phyloP scores from a whole-genome alignment of 2,329 filamentous ascomycete genomes.

The Cucurbitaria berberidis region DNA sequence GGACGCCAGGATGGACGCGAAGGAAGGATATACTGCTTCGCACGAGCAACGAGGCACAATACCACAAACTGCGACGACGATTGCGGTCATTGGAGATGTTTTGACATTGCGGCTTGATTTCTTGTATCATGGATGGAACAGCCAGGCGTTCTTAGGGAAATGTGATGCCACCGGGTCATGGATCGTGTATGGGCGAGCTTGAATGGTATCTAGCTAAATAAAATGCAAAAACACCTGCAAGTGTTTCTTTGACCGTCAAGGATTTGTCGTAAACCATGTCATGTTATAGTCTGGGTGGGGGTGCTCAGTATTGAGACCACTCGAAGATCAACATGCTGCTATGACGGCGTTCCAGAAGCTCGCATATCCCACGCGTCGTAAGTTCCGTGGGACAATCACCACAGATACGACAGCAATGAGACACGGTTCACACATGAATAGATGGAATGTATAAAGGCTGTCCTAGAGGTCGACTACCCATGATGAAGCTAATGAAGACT shows the following conservation, averaged over 20 bases:
- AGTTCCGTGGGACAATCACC: background rate
- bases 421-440: too few relatives aligned
- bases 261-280: slow-evolving; percentile 3
- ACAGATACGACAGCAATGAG: too few relatives aligned
- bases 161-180: background rate
- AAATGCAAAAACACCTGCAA: slow-evolving; percentile 7
- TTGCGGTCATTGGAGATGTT: slow-evolving; percentile 1
- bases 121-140: slow-evolving; percentile 38
- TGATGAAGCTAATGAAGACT: too few relatives aligned
- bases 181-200: slow-evolving; percentile 9
- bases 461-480: too few relatives aligned
- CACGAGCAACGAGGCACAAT: slow-evolving; percentile 1
- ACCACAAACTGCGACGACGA: background rate
- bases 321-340: slow-evolving; percentile 22
- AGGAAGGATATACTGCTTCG: slow-evolving; percentile 4
- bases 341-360: slow-evolving; percentile 21
- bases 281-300: slow-evolving; percentile 10
- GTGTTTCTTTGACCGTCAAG: background rate
- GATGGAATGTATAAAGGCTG: too few relatives aligned
- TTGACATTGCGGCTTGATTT: slow-evolving; percentile 8
- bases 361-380: background rate
- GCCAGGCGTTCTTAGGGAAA: slow-evolving; percentile 37
- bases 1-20: slow-evolving; percentile 2
- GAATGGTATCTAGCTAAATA: slow-evolving; percentile 8
- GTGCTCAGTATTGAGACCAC: slow-evolving; percentile 4